Base-by-base conservation (phyloP, 306 rosid species). In the Fragaria nilgerrensis region DNA sequence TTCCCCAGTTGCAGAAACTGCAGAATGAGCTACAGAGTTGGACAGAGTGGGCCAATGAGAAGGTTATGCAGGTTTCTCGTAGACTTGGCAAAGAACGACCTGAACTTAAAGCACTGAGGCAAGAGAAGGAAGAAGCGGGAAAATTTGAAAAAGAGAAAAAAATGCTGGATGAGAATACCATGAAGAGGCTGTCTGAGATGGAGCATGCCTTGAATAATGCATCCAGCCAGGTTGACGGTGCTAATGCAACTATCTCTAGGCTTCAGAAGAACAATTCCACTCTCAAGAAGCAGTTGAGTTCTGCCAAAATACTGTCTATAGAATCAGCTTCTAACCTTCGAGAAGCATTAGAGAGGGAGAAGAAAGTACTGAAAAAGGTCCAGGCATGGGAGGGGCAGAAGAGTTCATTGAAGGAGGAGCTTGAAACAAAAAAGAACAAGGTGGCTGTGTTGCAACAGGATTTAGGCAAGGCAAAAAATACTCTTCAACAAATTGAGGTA, bases 31-130 rank as follows among this genome's bases (percentile, higher is more conserved):
- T 83, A 48, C 78, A 81, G 63, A 70, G 86, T 68, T 89, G 91
- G 93, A 83, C 82, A 67, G 81, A 77, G 45, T 91, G 96, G 96
- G 80, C 87, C 36, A 83, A 74, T 41, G 74, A 91, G 78, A 89
- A 89, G 82, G 79, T 89, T 71, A 84, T 79, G 92, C 90, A 87
- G 80, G 96, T 85, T 77, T 82, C 92, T 48, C 76, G 62, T 50
- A 89, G 75, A 89, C 88, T 89, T 50, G 16, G 71, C 70, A 86
- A 79, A 78, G 70, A 85, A 39, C 83, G 75, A 63, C 69, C 49
- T 65, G 90, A 87, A 74, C 80, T 89, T 70, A 90, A 77, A 81
- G 72, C 83, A 39, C 81, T 90, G 72, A 84, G 78, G 75, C 88
- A 80, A 82, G 90, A 80, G 62, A 86, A 79, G 70, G 84, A 84